Conservation (phyloP, 768 basidiomycete species). For the Pisolithus microcarpus region DNA sequence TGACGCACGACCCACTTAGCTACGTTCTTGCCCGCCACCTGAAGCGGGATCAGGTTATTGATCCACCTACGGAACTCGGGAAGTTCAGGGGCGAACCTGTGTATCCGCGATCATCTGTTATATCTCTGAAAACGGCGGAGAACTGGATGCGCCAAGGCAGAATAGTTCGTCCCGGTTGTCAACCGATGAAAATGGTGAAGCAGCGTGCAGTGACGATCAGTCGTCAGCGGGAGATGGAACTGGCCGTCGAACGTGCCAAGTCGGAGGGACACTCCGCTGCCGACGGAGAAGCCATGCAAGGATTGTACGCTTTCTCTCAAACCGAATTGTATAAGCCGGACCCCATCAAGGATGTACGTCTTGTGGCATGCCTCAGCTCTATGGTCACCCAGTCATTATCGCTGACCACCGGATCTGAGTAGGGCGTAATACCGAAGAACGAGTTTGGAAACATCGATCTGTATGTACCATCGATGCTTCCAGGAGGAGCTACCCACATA, state of each 20-base stretch:
- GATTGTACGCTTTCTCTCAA: slow-evolving; percentile 77
- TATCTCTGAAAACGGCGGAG: slow-evolving; percentile 85
- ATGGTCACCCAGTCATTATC: slow-evolving; percentile 2
- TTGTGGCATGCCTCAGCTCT: slow-evolving; percentile 3
- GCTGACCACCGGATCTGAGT: slow-evolving; percentile 8
- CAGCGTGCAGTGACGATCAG: slow-evolving; percentile 75
- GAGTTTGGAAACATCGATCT: slow-evolving; percentile 96
- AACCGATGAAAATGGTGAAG: slow-evolving; percentile 89
- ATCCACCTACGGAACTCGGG: slow-evolving; percentile 76
- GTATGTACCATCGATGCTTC: slow-evolving; percentile 93
- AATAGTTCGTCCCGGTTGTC: slow-evolving; percentile 59
- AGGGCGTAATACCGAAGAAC: slow-evolving; percentile 94
- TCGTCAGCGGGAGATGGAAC: slow-evolving; percentile 64
- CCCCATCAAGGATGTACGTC: slow-evolving; percentile 76
- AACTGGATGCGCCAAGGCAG: slow-evolving; percentile 92
- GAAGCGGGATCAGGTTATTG: slow-evolving; percentile 78
- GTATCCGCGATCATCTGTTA: slow-evolving; percentile 75
- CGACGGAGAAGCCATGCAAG: slow-evolving; percentile 69
- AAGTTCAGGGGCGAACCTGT: slow-evolving; percentile 92
- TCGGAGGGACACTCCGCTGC: slow-evolving; percentile 30
- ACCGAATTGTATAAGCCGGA: slow-evolving; percentile 75
- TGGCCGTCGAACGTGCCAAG: slow-evolving; percentile 38
- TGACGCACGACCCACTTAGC: slow-evolving; percentile 33
- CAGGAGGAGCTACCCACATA: slow-evolving; percentile 76
- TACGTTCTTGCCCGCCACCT: slow-evolving; percentile 85